phyloP scores from a whole-genome alignment of 2,329 filamentous ascomycete species.

The Hawksworthiomyces lignivorus region DNA sequence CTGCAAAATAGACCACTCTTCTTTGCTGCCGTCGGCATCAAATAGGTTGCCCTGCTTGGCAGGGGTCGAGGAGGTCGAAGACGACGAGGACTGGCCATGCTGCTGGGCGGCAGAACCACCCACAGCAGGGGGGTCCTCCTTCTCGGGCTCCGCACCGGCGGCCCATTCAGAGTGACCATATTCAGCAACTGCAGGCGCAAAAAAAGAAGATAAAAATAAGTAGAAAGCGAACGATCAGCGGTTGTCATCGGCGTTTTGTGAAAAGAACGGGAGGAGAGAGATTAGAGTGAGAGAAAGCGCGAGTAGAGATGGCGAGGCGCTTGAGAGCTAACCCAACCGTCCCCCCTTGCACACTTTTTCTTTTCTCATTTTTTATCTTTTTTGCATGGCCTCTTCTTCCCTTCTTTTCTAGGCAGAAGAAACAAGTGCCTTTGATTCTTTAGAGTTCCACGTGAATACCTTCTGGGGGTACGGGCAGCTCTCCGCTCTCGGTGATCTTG shows the following conservation, averaged over 20 bases:
- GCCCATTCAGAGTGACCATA: constrained; percentile 31
- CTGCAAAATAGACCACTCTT: constrained; percentile 36
- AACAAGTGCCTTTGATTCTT: too few species aligned
- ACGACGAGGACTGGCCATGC: neutral
- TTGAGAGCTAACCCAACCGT: too few species aligned
- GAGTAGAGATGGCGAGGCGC: too few species aligned
- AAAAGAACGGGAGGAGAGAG: constrained; percentile 7
- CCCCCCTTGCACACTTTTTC: too few species aligned
- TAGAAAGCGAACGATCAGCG: constrained; percentile 26
- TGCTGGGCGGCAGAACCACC: neutral
- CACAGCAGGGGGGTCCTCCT: constrained; percentile 17
- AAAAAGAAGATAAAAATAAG: constrained; percentile 17
- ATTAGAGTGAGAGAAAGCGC: too few species aligned
- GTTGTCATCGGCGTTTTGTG: too few species aligned
- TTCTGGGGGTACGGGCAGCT: constrained; percentile 77
- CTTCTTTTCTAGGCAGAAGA: neutral
- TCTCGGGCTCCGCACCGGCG: constrained; percentile 25
- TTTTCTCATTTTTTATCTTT: too few species aligned
- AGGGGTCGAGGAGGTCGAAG: neutral
- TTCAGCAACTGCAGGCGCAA: constrained; percentile 22
- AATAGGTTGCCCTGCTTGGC: constrained; percentile 5
- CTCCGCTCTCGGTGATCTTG: constrained; percentile 77
- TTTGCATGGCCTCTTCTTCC: too few species aligned
- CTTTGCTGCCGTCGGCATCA: constrained; percentile 15
- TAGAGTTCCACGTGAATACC: constrained; percentile 90